Evolutionary conservation across 176 grass and related monocot genomes (phyloP).

Genomic region (Triticum timopheevii): DNA sequence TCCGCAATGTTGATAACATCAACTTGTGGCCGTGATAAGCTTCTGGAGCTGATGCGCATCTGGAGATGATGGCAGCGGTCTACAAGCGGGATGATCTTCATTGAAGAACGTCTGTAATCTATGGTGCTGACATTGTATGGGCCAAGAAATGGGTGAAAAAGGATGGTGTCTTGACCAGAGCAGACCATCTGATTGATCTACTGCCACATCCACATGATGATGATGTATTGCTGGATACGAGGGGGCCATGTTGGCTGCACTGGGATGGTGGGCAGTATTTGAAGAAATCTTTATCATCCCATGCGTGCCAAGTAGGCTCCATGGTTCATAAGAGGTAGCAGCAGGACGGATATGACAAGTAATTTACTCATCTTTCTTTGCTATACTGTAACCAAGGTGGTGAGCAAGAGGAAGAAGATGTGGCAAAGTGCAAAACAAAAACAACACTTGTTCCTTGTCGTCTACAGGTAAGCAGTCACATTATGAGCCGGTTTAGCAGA

Average conservation of each 20-base stretch:
- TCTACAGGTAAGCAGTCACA: too few species aligned
- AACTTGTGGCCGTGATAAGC: neutral
- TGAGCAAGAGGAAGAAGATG: too few species aligned
- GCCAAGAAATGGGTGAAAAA: conserved; percentile 20
- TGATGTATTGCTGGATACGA: conserved; percentile 17
- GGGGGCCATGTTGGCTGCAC: conserved; percentile 3
- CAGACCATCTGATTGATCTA: conserved; percentile 28
- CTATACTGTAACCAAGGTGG: too few species aligned
- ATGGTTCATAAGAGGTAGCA: conserved; percentile 2
- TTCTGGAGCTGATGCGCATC: neutral
- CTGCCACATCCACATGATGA: too few species aligned
- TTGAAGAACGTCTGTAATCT: neutral
- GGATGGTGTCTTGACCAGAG: conserved; percentile 35
- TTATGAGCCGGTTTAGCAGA: too few species aligned
- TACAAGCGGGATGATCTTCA: neutral
- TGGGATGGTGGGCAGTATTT: neutral
- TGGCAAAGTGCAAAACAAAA: too few species aligned
- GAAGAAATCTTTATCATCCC: conserved; percentile 28
- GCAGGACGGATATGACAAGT: too few species aligned
- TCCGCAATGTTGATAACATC: too few species aligned
- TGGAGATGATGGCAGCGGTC: neutral
- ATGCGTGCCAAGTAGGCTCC: neutral
- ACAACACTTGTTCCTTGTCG: too few species aligned
- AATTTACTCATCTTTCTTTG: too few species aligned
- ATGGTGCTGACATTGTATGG: neutral